Conservation (phyloP, 768 basidiomycete genomes). For the Mycena floridula region DNA sequence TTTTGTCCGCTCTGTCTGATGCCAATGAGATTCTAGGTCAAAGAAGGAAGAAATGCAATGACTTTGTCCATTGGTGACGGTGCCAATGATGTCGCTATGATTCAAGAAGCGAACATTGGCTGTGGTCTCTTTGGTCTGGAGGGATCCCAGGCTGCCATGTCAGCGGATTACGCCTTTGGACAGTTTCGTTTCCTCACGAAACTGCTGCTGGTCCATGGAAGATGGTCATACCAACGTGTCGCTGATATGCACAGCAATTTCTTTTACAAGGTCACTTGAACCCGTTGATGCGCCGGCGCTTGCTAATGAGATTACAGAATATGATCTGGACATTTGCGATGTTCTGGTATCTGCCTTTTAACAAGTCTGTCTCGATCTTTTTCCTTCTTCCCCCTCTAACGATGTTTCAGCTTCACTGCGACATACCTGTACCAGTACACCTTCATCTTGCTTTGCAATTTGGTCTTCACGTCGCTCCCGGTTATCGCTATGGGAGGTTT, state of each 20-base stretch:
- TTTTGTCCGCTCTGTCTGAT: slow-evolving; percentile 7
- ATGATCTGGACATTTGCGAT: slow-evolving; percentile 90
- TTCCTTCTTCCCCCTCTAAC: slow-evolving; percentile 9
- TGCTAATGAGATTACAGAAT: slow-evolving; percentile 41
- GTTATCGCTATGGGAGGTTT: slow-evolving; percentile 86
- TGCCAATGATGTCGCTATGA: slow-evolving; percentile 99
- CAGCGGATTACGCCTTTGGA: slow-evolving; percentile 96
- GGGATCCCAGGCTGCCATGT: slow-evolving; percentile 98
- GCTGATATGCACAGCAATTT: slow-evolving; percentile 98
- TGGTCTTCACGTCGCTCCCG: slow-evolving; percentile 90
- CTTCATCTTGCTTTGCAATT: slow-evolving; percentile 86
- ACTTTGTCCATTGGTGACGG: slow-evolving; percentile 95
- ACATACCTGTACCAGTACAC: slow-evolving; percentile 95
- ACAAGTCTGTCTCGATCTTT: slow-evolving; percentile 47
- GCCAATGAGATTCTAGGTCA: slow-evolving; percentile 50
- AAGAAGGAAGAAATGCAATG: slow-evolving; percentile 94
- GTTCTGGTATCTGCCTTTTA: slow-evolving; percentile 93
- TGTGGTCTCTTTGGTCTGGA: slow-evolving; percentile 92
- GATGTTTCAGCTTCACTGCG: slow-evolving; percentile 69
- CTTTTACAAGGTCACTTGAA: slow-evolving; percentile 82
- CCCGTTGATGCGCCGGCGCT: neutral
- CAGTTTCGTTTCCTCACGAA: slow-evolving; percentile 94
- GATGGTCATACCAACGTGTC: slow-evolving; percentile 95
- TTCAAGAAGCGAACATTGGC: slow-evolving; percentile 98
- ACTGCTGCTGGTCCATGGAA: slow-evolving; percentile 87